These are phyloP conservation scores for Nepenthes gracilis DNA, from an alignment of 148 eudicot genomes.

Conservation along the genomic window DNA sequence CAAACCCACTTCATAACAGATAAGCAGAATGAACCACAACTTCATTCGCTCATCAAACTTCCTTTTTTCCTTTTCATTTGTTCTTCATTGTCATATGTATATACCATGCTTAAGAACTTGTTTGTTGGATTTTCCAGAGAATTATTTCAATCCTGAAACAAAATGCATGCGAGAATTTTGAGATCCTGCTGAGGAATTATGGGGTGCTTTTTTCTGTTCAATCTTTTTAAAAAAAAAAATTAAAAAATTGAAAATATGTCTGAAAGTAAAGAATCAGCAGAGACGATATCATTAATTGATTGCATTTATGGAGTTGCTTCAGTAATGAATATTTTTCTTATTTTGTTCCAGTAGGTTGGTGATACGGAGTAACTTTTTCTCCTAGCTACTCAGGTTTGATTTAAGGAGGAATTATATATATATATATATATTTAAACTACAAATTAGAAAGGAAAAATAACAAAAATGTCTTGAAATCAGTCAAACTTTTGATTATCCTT, in stretches of 20 bases:
- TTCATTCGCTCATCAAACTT: conserved; percentile 6
- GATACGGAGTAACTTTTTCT: no score
- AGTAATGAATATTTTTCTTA: not conserved
- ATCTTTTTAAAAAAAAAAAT: not conserved
- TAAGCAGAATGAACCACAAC: conserved; percentile 12
- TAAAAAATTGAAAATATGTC: not conserved
- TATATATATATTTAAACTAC: no score
- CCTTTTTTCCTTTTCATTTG: no score
- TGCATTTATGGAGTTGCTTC: not conserved
- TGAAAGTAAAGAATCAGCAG: not conserved
- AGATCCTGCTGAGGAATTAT: not conserved
- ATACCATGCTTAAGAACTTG: not conserved
- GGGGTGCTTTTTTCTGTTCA: not conserved
- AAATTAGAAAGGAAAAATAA: no score
- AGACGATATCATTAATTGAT: not conserved
- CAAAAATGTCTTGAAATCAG: no score
- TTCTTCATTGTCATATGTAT: not conserved
- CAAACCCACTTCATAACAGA: conserved; percentile 59
- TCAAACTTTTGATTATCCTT: no score
- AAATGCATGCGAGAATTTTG: not conserved
- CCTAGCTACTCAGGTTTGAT: no score
- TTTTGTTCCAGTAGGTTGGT: not conserved
- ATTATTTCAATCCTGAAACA: conserved; percentile 7
- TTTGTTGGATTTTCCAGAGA: not conserved
- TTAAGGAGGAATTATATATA: no score